phyloP scores from a whole-genome alignment of 139 green algal genomes.

The Yamagishiella unicocca region DNA sequence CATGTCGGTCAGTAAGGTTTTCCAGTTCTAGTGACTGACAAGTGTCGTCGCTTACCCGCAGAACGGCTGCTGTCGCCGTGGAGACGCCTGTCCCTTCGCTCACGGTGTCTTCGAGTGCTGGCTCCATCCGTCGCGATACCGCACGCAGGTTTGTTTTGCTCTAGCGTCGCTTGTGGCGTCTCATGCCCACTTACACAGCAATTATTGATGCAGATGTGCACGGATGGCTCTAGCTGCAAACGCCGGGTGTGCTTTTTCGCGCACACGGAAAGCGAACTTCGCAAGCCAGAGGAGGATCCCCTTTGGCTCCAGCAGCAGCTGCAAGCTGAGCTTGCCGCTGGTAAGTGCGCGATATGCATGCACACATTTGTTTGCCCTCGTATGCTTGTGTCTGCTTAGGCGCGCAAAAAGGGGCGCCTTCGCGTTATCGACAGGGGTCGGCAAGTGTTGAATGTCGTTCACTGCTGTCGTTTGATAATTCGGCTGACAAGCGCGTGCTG shows the following conservation, averaged over 20 bases:
- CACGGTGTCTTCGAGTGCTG: conserved; percentile 99
- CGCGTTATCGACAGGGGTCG: too few relatives aligned
- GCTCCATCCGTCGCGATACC: conserved; percentile 95
- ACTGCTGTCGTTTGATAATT: too few relatives aligned
- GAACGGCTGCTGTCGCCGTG: conserved; percentile 84
- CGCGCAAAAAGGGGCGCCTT: too few relatives aligned
- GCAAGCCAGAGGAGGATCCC: conserved; percentile 74
- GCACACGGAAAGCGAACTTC: conserved; percentile 87
- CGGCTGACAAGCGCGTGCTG: too few relatives aligned
- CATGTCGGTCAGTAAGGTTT: not conserved
- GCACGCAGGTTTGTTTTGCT: conserved; percentile 75
- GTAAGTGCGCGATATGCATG: conserved; percentile 1
- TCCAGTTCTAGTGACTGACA: not conserved
- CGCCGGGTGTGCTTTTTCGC: conserved; percentile 98
- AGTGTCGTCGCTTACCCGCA: conserved; percentile 40
- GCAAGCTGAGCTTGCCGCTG: conserved; percentile 42
- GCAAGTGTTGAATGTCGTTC: too few relatives aligned
- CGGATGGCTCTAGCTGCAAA: conserved; percentile 88
- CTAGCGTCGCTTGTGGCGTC: not conserved
- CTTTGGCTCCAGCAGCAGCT: conserved; percentile 70
- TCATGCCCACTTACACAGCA: not conserved
- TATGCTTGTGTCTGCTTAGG: too few relatives aligned
- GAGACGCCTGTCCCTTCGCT: conserved; percentile 92
- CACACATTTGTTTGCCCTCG: not conserved
- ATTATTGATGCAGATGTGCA: conserved; percentile 87